Evolutionary conservation across 1,284 basidiomycete genomes (phyloP), one percentile per base, ranked within the genome.

Genomic region (Trichosporon sp.): DNA sequence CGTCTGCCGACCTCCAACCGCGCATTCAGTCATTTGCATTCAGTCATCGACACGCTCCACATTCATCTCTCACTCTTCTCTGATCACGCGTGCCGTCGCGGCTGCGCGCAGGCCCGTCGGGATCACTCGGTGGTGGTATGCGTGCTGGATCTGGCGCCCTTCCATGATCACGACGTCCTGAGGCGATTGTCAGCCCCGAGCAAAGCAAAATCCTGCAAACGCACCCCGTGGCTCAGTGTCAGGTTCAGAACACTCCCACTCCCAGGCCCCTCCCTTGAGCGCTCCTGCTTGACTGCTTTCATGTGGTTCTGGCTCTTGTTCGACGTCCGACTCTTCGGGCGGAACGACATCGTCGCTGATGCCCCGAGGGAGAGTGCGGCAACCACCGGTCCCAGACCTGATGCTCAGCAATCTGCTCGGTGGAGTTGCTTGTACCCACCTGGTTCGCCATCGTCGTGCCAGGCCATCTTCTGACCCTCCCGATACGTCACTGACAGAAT

Each of bases 391-490:
- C 81, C 81, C 4, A 83, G 76, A 8, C 81, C 81, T 78, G 0
- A 43, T 5, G 59, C 26, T 69, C 38, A 67, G 64, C 40, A 46
- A 8, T 21, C 40, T 7, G 12, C 11, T 16, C 31, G 46, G 14
- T 31, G 14, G 16, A 6, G 31, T 32, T n/a, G 1, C 32, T 61
- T 32, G 2, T 12, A 74, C 78, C 66, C 66, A 81, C 80, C 80
- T 19, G 65, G 32, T 71, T 83, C 81, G 46, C 81, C 80, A 66
- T 83, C 81, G 72, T 83, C 81, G 70, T 83, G 81, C 79, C 79
- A 83, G 66, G 71, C 78, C 81, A 83, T 83, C 76, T 81, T 81
- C 68, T 83, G 81, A 1, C 79, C 81, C 68, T 83, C 81, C 12
- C 80, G 73, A 65, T 83, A 83, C 71, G 81, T 73, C 32, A 83